phyloP scores from a whole-genome alignment of 2,329 filamentous ascomycete species.

The Pseudogymnoascus sp. region DNA sequence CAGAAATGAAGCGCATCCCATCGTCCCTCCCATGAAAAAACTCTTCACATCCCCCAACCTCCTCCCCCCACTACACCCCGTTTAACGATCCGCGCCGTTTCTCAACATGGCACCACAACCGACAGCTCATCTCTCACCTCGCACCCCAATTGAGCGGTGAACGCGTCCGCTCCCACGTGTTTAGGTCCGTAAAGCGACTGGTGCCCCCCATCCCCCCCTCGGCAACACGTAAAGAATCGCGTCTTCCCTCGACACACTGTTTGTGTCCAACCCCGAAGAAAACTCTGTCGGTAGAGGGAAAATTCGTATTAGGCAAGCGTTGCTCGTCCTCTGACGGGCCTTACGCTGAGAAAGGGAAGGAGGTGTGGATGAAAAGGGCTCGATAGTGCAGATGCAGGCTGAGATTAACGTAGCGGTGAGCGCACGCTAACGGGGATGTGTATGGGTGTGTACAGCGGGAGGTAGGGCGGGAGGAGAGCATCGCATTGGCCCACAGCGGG shows the following conservation, averaged over 20 bases:
- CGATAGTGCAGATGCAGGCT: background rate
- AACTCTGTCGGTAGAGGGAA: background rate
- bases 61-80: background rate
- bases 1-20: background rate
- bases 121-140: background rate
- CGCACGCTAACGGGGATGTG: background rate
- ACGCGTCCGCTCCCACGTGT: background rate
- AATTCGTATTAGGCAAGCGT: background rate
- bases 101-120: background rate
- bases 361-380: background rate
- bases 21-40: background rate
- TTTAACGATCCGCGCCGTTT: background rate
- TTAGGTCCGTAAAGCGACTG: background rate
- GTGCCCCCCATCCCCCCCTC: background rate
- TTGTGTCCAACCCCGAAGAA: background rate
- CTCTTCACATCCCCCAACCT: background rate
- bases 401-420: conserved; percentile 6
- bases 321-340: background rate
- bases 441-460: background rate
- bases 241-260: background rate
- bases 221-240: conserved; percentile 7
- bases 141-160: background rate
- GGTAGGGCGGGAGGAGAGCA: background rate
- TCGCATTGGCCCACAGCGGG: conserved; percentile 2
- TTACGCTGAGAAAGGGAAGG: background rate